Evolutionary conservation across 352 stramenopile genomes (phyloP).

Genomic region (Phytophthora constricta): DNA sequence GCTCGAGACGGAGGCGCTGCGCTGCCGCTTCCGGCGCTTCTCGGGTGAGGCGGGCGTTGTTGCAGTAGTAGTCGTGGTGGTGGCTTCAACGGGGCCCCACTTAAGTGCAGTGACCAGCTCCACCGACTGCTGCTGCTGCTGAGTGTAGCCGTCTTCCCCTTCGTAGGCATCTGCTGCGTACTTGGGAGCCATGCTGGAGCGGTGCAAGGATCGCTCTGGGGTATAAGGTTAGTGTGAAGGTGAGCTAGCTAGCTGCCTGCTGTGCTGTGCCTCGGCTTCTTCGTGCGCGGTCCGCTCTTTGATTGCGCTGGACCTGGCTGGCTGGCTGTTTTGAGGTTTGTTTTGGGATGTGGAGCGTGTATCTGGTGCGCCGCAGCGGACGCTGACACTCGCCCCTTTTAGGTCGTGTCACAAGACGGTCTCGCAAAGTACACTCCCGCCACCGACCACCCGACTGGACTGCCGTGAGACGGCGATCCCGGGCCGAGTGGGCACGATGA

Average conservation of each 20-base stretch:
- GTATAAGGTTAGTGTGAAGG: not conserved
- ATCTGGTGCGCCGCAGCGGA: slow-evolving; percentile 29
- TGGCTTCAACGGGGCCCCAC: not conserved
- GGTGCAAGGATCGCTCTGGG: too few relatives aligned
- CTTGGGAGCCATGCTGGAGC: slow-evolving; percentile 66
- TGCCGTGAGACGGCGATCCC: too few relatives aligned
- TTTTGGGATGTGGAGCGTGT: slow-evolving; percentile 36
- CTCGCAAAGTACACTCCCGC: not conserved
- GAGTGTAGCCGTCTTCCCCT: slow-evolving; percentile 1
- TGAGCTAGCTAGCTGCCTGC: slow-evolving; percentile 1
- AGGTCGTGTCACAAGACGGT: not conserved
- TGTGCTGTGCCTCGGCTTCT: slow-evolving; percentile 8
- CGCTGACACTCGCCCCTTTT: slow-evolving; percentile 3
- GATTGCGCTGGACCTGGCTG: slow-evolving; percentile 15
- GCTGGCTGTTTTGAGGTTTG: slow-evolving; percentile 39
- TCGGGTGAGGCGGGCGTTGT: slow-evolving; percentile 12
- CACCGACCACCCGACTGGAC: slow-evolving; percentile 7
- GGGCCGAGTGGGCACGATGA: too few relatives aligned
- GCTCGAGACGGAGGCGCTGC: slow-evolving; percentile 10
- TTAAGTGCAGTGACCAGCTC: not conserved
- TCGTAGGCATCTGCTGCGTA: slow-evolving; percentile 33
- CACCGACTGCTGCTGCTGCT: slow-evolving; percentile 10
- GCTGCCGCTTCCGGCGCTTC: slow-evolving; percentile 22
- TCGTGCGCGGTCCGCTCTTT: slow-evolving; percentile 20
- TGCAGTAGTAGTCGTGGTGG: not conserved